A percentile compares a stretch with the other conserved stretches of the same genome.
These are phyloP conservation scores for Vitis hybrid DNA, from an alignment of 177 flowering plant genomes.

Conservation along the genomic window DNA sequence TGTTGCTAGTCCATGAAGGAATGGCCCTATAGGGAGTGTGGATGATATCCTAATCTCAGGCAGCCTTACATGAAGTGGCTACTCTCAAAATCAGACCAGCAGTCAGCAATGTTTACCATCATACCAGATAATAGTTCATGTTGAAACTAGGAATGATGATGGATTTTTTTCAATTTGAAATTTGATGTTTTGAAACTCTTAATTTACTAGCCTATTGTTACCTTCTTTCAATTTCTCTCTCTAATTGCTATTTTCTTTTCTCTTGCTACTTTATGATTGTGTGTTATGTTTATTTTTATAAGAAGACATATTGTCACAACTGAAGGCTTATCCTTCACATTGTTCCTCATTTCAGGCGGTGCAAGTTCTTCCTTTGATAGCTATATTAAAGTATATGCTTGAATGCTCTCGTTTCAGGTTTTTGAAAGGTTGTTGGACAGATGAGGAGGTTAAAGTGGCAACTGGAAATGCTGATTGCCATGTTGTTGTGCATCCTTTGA, in stretches of 20 bases:
- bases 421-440: constrained; percentile 36
- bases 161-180: background rate
- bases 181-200: background rate
- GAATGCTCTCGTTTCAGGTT: constrained; percentile 27
- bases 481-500: constrained; percentile 41
- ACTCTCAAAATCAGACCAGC: too few species aligned
- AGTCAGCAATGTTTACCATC: too few species aligned
- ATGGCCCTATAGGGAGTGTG: too few species aligned
- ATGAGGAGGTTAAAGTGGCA: constrained; percentile 47
- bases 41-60: too few species aligned
- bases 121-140: too few species aligned
- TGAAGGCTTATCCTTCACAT: too few species aligned
- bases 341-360: too few species aligned
- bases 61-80: too few species aligned
- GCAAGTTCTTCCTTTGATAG: background rate
- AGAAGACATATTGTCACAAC: too few species aligned
- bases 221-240: background rate
- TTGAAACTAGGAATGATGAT: too few species aligned
- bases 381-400: background rate
- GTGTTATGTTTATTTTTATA: background rate
- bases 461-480: constrained; percentile 34
- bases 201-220: background rate
- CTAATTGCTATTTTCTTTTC: background rate
- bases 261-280: background rate
- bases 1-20: too few species aligned